These are phyloP conservation scores for Aspergillus udagawae DNA, from an alignment of 2,329 filamentous ascomycete species.

Conservation along the genomic window DNA sequence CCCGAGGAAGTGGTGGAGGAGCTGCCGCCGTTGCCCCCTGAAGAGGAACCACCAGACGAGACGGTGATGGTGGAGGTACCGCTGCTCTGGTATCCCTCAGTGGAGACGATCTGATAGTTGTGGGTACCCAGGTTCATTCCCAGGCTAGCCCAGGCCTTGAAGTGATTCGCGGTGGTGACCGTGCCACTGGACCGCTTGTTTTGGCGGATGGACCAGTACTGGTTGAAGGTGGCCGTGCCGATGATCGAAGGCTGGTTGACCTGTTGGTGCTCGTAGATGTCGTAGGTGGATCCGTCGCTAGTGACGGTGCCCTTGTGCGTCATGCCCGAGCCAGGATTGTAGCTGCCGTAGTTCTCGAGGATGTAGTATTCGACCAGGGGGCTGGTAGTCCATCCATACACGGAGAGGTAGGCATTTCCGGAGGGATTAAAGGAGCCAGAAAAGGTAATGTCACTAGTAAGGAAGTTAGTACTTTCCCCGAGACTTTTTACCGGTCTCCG, in stretches of 20 bases:
- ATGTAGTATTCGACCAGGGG: slow-evolving; percentile 39
- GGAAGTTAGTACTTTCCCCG: not conserved
- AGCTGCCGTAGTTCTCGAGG: slow-evolving; percentile 31
- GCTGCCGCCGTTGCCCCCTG: not conserved
- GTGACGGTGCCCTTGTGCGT: slow-evolving; percentile 33
- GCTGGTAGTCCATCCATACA: slow-evolving; percentile 42
- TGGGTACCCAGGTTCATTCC: slow-evolving; percentile 29
- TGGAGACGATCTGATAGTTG: slow-evolving; percentile 41
- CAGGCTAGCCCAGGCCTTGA: slow-evolving; percentile 31
- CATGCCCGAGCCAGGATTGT: slow-evolving; percentile 28
- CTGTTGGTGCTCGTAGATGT: slow-evolving; percentile 35
- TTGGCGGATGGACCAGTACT: slow-evolving; percentile 43
- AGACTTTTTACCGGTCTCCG: not conserved
- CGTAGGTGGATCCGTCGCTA: slow-evolving; percentile 37
- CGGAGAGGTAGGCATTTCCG: slow-evolving; percentile 32
- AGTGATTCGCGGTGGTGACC: slow-evolving; percentile 36
- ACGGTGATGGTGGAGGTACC: slow-evolving; percentile 36
- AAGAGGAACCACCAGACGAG: not conserved
- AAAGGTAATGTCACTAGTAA: slow-evolving; percentile 23
- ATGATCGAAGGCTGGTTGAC: slow-evolving; percentile 38
- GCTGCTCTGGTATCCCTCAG: slow-evolving; percentile 42
- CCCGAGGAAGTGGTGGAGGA: not conserved
- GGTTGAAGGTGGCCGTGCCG: slow-evolving; percentile 40
- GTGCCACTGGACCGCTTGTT: slow-evolving; percentile 33
- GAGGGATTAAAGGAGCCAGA: slow-evolving; percentile 24